Evolutionary conservation across 2,329 filamentous ascomycete genomes (phyloP).

Genomic region (Cladorrhinum sp.): DNA sequence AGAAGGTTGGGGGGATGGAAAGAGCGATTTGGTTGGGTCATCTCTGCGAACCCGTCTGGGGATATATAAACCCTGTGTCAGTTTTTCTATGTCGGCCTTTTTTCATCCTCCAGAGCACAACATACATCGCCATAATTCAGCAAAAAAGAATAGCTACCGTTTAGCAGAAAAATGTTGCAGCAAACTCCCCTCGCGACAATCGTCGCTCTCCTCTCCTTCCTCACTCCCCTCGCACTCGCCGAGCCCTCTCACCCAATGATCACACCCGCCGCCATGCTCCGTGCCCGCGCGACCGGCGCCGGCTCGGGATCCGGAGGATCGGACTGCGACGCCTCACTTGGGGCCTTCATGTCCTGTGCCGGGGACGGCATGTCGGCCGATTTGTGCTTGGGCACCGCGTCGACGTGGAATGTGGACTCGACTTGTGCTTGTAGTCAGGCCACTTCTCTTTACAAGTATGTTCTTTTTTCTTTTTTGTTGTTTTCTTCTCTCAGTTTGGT

Average conservation of each 20-base stretch:
- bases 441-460: constrained; percentile 2
- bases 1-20: no score
- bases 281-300: background rate
- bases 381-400: background rate
- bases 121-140: no score
- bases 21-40: no score
- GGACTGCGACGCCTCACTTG: background rate
- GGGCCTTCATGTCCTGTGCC: background rate
- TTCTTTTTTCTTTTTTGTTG: background rate
- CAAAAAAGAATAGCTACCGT: no score
- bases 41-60: no score
- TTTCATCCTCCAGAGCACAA: background rate
- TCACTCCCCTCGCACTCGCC: background rate
- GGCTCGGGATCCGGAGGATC: background rate
- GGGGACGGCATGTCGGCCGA: background rate
- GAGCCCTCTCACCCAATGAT: constrained; percentile 2
- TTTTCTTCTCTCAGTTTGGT: background rate
- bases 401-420: constrained; percentile 1
- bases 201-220: background rate
- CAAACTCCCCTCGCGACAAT: background rate
- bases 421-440: constrained; percentile 7
- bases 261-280: background rate
- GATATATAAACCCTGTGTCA: no score
- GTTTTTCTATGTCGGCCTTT: background rate
- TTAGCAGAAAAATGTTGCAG: background rate